Conservation (phyloP, 2,329 filamentous ascomycete species). For the Fusarium pininemorale region DNA sequence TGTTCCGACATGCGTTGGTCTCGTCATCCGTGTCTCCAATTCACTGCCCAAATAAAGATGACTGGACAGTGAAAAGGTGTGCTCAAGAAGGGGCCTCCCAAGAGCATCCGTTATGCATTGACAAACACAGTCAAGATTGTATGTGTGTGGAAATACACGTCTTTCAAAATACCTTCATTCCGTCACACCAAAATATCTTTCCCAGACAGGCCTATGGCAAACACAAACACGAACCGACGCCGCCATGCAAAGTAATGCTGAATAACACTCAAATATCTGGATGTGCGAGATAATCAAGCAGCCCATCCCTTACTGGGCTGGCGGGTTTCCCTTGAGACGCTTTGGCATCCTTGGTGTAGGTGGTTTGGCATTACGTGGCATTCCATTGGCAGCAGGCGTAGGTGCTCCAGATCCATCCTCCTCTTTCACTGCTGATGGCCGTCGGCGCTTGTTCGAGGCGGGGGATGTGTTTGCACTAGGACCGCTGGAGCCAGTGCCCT, state of each 20-base stretch:
- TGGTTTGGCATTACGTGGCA: slow-evolving; percentile 63
- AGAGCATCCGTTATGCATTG: slow-evolving; percentile 17
- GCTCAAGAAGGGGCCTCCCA: slow-evolving; percentile 3
- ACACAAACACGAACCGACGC: slow-evolving; percentile 45
- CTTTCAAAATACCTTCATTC: slow-evolving; percentile 38
- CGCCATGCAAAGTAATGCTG: slow-evolving; percentile 50
- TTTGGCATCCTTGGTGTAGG: slow-evolving; percentile 67
- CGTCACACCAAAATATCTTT: slow-evolving; percentile 36
- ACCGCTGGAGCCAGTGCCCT: slow-evolving; percentile 72
- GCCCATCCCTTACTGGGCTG: slow-evolving; percentile 39
- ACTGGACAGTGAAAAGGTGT: neutral
- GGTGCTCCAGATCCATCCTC: slow-evolving; percentile 63
- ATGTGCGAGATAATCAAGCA: neutral
- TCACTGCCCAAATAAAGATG: neutral
- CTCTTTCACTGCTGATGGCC: slow-evolving; percentile 65
- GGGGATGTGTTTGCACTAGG: slow-evolving; percentile 74
- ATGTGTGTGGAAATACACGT: slow-evolving; percentile 16
- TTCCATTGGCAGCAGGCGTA: slow-evolving; percentile 61
- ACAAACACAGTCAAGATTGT: slow-evolving; percentile 9
- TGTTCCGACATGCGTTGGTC: slow-evolving; percentile 1
- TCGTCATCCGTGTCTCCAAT: neutral
- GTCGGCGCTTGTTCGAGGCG: slow-evolving; percentile 66
- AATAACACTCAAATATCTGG: slow-evolving; percentile 26
- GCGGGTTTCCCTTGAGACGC: slow-evolving; percentile 59
- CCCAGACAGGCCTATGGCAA: slow-evolving; percentile 24